A percentile compares a stretch with the other conserved stretches of the same genome.
Conservation (phyloP, 208 protist species). For the Acanthamoeba sp. region DNA sequence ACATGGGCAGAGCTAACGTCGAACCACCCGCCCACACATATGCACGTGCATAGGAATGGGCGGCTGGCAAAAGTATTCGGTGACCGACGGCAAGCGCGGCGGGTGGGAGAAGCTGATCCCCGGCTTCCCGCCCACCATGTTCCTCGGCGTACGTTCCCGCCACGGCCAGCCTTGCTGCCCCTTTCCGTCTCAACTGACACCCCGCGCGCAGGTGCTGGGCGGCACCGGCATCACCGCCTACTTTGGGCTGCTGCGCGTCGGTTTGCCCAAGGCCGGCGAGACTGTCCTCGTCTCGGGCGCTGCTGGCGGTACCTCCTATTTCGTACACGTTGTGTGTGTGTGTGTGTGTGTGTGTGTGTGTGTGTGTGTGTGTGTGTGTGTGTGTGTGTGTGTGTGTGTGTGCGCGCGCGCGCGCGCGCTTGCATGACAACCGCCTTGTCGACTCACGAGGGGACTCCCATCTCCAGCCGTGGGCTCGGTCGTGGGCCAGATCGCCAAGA, state of each 20-base stretch:
- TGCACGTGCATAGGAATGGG: not conserved
- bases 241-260: slow-evolving; percentile 76
- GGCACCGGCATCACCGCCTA: slow-evolving; percentile 61
- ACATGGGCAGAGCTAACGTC: too few relatives aligned
- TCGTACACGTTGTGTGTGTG: too few relatives aligned
- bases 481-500: slow-evolving; percentile 79
- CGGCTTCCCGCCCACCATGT: slow-evolving; percentile 12
- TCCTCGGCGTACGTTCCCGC: slow-evolving; percentile 72
- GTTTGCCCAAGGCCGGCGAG: slow-evolving; percentile 83
- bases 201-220: not conserved
- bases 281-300: slow-evolving; percentile 85
- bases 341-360: too few relatives aligned
- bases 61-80: slow-evolving; percentile 51
- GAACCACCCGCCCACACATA: too few relatives aligned
- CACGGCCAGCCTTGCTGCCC: too few relatives aligned
- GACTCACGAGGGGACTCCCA: not conserved
- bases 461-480: slow-evolving; percentile 78
- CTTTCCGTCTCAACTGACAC: not conserved
- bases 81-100: slow-evolving; percentile 54
- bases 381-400: too few relatives aligned
- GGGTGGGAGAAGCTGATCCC: slow-evolving; percentile 47
- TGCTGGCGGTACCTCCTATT: slow-evolving; percentile 66
- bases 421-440: too few relatives aligned
- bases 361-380: too few relatives aligned
- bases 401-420: too few relatives aligned